These are phyloP conservation scores for Kodamaea plutei DNA, from an alignment of 1,139 yeast genomes.

Conservation along the genomic window DNA sequence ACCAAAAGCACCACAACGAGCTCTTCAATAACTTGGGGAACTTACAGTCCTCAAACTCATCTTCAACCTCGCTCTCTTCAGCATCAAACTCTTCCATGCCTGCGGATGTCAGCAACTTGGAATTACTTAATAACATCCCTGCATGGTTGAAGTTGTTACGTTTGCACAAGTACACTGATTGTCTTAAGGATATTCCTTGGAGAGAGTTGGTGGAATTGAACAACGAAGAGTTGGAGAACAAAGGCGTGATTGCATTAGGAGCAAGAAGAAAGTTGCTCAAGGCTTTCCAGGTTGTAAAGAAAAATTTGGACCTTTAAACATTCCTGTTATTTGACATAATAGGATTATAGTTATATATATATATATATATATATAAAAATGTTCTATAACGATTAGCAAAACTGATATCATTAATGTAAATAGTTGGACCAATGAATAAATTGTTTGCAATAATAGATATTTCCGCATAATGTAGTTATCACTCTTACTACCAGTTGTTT, in stretches of 20 bases:
- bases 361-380: too few species aligned
- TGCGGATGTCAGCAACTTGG: slow-evolving; percentile 59
- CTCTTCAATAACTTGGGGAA: slow-evolving; percentile 5
- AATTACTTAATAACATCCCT: slow-evolving; percentile 73
- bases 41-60: slow-evolving; percentile 8
- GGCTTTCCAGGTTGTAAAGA: slow-evolving; percentile 78
- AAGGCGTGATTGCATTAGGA: slow-evolving; percentile 91
- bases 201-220: slow-evolving; percentile 64
- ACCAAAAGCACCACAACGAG: slow-evolving; percentile 5
- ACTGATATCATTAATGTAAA: too few species aligned
- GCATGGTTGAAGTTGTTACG: slow-evolving; percentile 89
- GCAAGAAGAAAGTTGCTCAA: slow-evolving; percentile 90
- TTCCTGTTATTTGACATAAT: slow-evolving; percentile 10
- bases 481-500: too few species aligned
- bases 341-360: slow-evolving; percentile 1
- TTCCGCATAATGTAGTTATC: too few species aligned
- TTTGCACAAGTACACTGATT: slow-evolving; percentile 89
- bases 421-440: too few species aligned
- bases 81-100: slow-evolving; percentile 42
- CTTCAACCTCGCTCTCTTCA: slow-evolving; percentile 9
- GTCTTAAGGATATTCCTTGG: slow-evolving; percentile 76
- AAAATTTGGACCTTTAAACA: slow-evolving; percentile 9
- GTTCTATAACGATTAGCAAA: too few species aligned
- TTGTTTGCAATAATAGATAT: too few species aligned
- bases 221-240: slow-evolving; percentile 65